Base-by-base conservation (phyloP, 345 rosid genomes). In the Hevea brasiliensis region DNA sequence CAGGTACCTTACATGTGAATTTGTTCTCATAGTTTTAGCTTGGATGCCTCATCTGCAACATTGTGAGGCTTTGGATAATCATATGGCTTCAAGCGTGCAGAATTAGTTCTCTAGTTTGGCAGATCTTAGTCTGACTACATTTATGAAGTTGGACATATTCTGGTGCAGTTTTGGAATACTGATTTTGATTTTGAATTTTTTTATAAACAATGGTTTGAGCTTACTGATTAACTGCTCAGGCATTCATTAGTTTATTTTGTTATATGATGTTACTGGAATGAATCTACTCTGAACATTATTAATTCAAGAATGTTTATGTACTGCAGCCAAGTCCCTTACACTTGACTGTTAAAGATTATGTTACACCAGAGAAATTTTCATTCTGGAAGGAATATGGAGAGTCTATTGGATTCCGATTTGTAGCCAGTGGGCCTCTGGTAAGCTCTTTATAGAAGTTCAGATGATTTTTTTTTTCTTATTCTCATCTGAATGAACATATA, bases 391-490 rank as follows among this genome's bases (percentile, higher is more conserved):
- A 85, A 59, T 92, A 91, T 63, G 98, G 99, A 74, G 99, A 95
- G 82, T 87, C 98, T 15, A 87, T 90, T 18, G 99, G 99, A 66
- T 95, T 95, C 74, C 94, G 93, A 6, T 95, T 91, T 78, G 94
- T 95, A 55, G 97, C 99, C 44, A 95, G 99, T 44, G 98, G 99
- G 4, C 99, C 99, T 54, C 64, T 93, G 94, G 99, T 95, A 90
- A 88, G 82, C 66, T 72, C 23, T 27, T 23, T 48, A 7, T 24
- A 15, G 44, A 23, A 37, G 45, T 67, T 42, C 61, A 26, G 26
- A 29, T 48, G 65, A 48, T 78, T 68, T 4, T 50, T 14, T 1
- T 66, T 4, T 26, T 7, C 4, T 55, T 63, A 26, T 44, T 54
- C 41, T 65, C 37, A 17, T 21, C 8, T 1, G 18, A 66, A 70